Percentiles rank a stretch among this genome's conserved stretches.
phyloP scores from a whole-genome alignment of 768 basidiomycete genomes.

The Pleurotus djamor region DNA sequence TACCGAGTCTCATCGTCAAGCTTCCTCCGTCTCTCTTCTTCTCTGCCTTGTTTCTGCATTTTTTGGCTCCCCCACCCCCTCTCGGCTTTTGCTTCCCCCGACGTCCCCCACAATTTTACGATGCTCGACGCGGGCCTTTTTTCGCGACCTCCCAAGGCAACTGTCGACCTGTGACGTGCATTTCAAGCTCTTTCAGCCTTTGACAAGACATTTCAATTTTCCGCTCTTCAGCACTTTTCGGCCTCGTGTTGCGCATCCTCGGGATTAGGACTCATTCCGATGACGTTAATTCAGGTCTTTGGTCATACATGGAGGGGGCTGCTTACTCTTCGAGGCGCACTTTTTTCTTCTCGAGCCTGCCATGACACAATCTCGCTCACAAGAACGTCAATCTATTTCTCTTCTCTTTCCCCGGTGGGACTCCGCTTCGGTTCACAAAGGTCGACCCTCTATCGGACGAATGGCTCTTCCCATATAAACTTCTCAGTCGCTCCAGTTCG shows the following conservation, averaged over 20 bases:
- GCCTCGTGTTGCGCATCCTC: too few species aligned
- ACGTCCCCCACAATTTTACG: background rate
- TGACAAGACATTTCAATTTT: too few species aligned
- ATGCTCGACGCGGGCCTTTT: too few species aligned
- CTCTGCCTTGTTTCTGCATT: background rate
- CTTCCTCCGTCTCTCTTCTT: background rate
- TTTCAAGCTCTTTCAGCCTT: too few species aligned
- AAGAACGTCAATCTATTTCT: background rate
- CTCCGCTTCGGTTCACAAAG: background rate
- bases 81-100: background rate
- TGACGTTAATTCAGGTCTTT: background rate
- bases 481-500: constrained; percentile 3
- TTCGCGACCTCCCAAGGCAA: too few species aligned
- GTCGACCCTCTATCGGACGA: background rate
- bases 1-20: constrained; percentile 4
- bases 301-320: background rate
- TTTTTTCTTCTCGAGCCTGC: background rate
- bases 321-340: too few species aligned
- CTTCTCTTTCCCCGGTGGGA: background rate
- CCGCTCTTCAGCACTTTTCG: too few species aligned
- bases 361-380: background rate
- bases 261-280: background rate
- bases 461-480: background rate
- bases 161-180: too few species aligned
- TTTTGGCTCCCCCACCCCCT: background rate